Percentiles rank a stretch among this genome's conserved stretches.
Conservation (phyloP, 495 filamentous ascomycete genomes). For the Neurospora sublineolata region DNA sequence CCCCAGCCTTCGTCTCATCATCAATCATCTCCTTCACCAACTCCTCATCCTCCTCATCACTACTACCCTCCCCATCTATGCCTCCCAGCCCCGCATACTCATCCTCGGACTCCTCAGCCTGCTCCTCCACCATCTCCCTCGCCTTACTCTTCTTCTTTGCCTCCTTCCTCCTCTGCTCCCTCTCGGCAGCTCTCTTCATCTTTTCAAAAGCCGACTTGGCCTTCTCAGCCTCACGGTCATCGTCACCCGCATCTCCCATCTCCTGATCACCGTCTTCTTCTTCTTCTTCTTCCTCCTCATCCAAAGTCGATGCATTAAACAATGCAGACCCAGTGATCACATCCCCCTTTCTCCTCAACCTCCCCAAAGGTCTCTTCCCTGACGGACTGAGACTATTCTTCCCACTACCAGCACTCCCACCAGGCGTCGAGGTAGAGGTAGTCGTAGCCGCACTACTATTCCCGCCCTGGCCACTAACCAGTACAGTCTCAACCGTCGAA, state of each 20-base stretch:
- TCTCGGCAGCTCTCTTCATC: conserved; percentile 59
- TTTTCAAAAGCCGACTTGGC: conserved; percentile 47
- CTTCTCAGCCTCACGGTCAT: conserved; percentile 25
- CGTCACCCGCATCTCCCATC: conserved; percentile 37
- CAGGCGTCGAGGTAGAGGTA: conserved; percentile 27
- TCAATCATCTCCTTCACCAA: conserved; percentile 80
- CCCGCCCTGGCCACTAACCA: conserved; percentile 24
- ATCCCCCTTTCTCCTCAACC: conserved; percentile 39
- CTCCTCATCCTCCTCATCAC: conserved; percentile 48
- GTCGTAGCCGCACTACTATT: neutral
- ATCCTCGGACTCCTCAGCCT: conserved; percentile 95
- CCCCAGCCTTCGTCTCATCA: conserved; percentile 54
- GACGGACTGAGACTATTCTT: conserved; percentile 26
- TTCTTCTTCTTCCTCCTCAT: conserved; percentile 44
- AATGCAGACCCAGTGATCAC: conserved; percentile 9
- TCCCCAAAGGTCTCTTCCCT: conserved; percentile 20
- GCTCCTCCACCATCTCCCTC: conserved; percentile 78
- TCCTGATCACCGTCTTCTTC: conserved; percentile 42
- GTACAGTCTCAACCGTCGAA: conserved; percentile 61
- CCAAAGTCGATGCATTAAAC: conserved; percentile 17
- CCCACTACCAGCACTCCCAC: conserved; percentile 10
- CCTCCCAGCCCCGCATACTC: conserved; percentile 95
- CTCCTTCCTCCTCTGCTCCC: conserved; percentile 35
- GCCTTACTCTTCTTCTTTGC: conserved; percentile 75
- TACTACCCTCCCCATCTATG: conserved; percentile 74